A percentile compares a stretch with the other conserved stretches of the same genome.
phyloP scores from a whole-genome alignment of 192 early-diverging fungal species.

The Podila epigama region DNA sequence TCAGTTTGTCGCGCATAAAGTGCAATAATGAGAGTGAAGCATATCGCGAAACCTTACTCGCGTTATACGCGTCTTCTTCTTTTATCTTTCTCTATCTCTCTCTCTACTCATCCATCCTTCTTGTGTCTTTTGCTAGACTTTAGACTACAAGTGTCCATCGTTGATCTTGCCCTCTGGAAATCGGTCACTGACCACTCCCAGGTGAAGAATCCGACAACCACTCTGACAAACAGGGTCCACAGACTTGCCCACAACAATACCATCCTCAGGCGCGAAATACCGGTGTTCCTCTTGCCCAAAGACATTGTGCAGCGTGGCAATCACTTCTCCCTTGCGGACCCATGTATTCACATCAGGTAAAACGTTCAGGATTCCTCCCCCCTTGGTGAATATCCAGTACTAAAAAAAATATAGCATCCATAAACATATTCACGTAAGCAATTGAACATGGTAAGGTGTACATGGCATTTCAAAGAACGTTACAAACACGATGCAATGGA shows the following conservation, averaged over 20 bases:
- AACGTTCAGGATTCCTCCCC: conserved; percentile 88
- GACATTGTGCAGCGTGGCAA: conserved; percentile 88
- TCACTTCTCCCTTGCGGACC: conserved; percentile 82
- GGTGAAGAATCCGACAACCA: conserved; percentile 86
- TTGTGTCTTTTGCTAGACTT: too few species aligned
- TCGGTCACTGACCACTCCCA: conserved; percentile 74
- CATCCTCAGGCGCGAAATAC: conserved; percentile 81
- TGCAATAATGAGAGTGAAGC: too few species aligned
- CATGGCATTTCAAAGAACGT: not conserved
- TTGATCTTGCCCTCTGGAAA: conserved; percentile 61
- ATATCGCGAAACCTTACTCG: too few species aligned
- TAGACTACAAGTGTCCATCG: conserved; percentile 63
- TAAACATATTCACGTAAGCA: too few species aligned
- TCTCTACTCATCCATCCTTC: too few species aligned
- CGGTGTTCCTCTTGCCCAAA: conserved; percentile 89
- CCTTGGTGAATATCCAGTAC: conserved; percentile 86
- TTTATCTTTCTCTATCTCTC: too few species aligned
- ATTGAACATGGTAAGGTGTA: too few species aligned
- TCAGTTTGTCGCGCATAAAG: not conserved
- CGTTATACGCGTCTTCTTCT: too few species aligned
- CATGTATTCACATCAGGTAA: conserved; percentile 83
- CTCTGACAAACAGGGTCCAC: conserved; percentile 89
- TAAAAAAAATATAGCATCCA: too few species aligned
- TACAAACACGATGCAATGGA: not conserved
- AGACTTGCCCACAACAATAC: conserved; percentile 85